Evolutionary conservation across 225 moss, liverwort and hornwort species (phyloP).

Genomic region (Sphagnum tenellum): DNA sequence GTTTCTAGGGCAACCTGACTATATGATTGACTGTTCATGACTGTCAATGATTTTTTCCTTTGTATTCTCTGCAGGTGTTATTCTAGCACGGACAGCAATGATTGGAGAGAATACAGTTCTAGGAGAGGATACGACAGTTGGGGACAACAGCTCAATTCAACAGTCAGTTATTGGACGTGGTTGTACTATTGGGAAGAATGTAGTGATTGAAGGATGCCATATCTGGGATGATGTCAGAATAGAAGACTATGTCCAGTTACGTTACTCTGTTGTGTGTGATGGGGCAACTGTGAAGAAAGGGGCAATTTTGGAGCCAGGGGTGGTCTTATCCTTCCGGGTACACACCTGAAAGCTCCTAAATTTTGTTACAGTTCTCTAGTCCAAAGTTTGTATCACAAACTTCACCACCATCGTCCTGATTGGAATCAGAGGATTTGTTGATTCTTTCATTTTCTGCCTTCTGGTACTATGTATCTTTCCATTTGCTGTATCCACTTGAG

Average conservation of each 20-base stretch:
- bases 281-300: constrained; percentile 61
- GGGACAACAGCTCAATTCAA: constrained; percentile 57
- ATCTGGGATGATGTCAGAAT: constrained; percentile 93
- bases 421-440: background rate
- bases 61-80: constrained; percentile 41
- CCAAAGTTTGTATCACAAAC: no score
- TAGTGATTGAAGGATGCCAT: constrained; percentile 85
- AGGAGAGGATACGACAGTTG: constrained; percentile 68
- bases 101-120: constrained; percentile 83
- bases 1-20: no score
- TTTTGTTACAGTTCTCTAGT: no score
- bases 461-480: background rate
- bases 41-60: no score
- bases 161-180: constrained; percentile 85
- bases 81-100: constrained; percentile 60
- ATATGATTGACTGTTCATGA: no score
- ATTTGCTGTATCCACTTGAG: background rate
- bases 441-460: background rate
- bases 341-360: background rate
- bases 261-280: constrained; percentile 76
- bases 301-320: constrained; percentile 73
- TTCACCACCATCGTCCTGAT: background rate
- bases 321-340: constrained; percentile 90
- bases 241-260: constrained; percentile 61
- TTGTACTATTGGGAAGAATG: constrained; percentile 87